Base-by-base conservation (phyloP, 176 grass and related monocot genomes). In the Melocanna baccifera region DNA sequence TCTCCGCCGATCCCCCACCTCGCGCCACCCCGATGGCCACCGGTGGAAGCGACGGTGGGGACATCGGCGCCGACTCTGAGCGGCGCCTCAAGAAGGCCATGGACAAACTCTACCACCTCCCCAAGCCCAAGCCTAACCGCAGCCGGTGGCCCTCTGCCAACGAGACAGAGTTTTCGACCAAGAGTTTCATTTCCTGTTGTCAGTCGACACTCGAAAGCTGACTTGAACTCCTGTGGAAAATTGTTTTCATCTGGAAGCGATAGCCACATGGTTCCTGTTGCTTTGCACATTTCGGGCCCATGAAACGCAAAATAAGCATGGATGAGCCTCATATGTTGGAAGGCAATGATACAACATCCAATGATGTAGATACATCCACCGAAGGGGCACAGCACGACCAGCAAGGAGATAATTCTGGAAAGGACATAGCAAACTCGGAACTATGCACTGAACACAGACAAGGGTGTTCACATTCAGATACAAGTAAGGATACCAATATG, bases 81-180 rank as follows among this genome's bases (percentile, higher is more conserved):
- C 84, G 90, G 91, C 93, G 93, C 73, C 83, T 99, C 18, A 91
- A 92, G 82, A 96, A 91, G 89, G 93, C 89, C 9, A 92, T 99
- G 96, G 93, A 96, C 77, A 99, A 96, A 83, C 89, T 99, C 73
- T 99, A 92, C 88, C 89, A 94, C 61, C 85, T 90, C 73, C 93
- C 96, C 39, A 99, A 89, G 55, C 83, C 84, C 43, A 97, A 85
- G 58, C 36, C 84, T 62, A 77, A 48, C 78, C n/a, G 83, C 7
- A 48, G 73, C 66, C 52, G 96, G 96, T 78, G 96, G 96, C n/a
- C 93, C 91, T 80, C 87, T 78, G 25, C 87, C 96, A 3, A 92
- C 91, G 41, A 99, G 81, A 83, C 91, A 94, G 57, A 92, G 92
- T 80, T 99, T 94, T 80, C 76, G 88, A 73, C 96, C 96, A 58